A percentile compares a stretch with the other conserved stretches of the same genome.
phyloP scores from a whole-genome alignment of 805 yeast species.

The Kodamaea laetipori region DNA sequence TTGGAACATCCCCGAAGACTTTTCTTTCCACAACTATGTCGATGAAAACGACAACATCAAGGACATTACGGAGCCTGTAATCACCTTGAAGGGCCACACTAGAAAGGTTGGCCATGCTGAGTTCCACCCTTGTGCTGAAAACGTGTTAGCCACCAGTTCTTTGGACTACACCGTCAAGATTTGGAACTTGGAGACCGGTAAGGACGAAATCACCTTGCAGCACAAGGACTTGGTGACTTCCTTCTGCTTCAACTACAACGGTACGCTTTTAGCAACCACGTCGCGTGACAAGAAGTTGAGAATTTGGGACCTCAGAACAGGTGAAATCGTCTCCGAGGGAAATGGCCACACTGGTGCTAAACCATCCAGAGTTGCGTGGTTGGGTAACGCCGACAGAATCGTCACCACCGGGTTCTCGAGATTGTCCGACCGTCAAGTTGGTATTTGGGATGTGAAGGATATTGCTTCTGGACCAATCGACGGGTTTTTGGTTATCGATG shows the following conservation, averaged over 20 bases:
- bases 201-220: constrained; percentile 67
- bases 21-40: constrained; percentile 63
- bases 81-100: constrained; percentile 78
- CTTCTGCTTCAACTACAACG: constrained; percentile 87
- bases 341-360: constrained; percentile 93
- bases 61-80: constrained; percentile 69
- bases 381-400: constrained; percentile 81
- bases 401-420: constrained; percentile 94
- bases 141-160: constrained; percentile 87
- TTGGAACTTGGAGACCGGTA: constrained; percentile 83
- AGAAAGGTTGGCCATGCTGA: constrained; percentile 91
- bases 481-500: constrained; percentile 82
- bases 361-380: constrained; percentile 84
- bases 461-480: constrained; percentile 83
- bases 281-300: constrained; percentile 88
- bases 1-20: constrained; percentile 87
- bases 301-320: constrained; percentile 86
- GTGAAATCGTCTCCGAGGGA: constrained; percentile 77
- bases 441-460: constrained; percentile 84
- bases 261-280: constrained; percentile 82
- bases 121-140: constrained; percentile 85
- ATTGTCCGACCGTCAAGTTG: constrained; percentile 91
- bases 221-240: constrained; percentile 94
- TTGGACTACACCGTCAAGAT: constrained; percentile 88
- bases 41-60: constrained; percentile 56